Base-by-base conservation (phyloP, 164 flowering plant genomes). In the Vitis riparia region DNA sequence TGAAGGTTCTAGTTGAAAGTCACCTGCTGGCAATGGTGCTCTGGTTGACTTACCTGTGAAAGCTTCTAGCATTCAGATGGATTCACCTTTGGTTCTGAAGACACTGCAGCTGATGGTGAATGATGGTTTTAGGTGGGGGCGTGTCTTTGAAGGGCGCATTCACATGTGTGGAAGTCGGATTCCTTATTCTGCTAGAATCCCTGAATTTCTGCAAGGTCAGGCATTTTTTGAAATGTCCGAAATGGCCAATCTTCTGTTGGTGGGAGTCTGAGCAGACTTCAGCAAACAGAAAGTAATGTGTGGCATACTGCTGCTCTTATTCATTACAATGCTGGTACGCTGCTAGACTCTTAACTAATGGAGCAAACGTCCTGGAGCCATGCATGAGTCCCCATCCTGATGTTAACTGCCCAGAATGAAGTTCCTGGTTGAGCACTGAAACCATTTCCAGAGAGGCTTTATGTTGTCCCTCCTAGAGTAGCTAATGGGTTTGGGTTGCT, bases 201-300 rank as follows among this genome's bases (percentile, higher is more conserved):
- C 94, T 93, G 57, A 87, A 88, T 73, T 90, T 84, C 75, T 96
- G 98, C 70, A 96, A 93, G 73, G 98, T 93, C 59, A 98, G 23
- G 99, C 97, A 88, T 76, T 52, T 82, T 79, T 75, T 96, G 53
- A 96, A 96, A 85, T 83, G 85, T 79, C 99, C 97, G n/a, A 88
- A 83, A 70, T 96, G 97, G 23, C 99, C 98, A 23, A 96, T 96
- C 23, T 19, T 19, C 23, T 19, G 1, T 19, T 19, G 23, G 23
- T 19, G 23, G 23, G 23, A 19, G 23, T 19, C 1, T 1, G 23
- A 19, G 23, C 23, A 19, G 23, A 19, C 23, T 19, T 19, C 23
- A 19, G 23, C 1, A 19, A 19, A 19, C 1, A 19, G 23, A 19
- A 19, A 19, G 23, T 19, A 19, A 19, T 19, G 23, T 19, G 1